These are phyloP conservation scores for Zoysia japonica DNA, from an alignment of 176 grass and related monocot species.

Conservation along the genomic window DNA sequence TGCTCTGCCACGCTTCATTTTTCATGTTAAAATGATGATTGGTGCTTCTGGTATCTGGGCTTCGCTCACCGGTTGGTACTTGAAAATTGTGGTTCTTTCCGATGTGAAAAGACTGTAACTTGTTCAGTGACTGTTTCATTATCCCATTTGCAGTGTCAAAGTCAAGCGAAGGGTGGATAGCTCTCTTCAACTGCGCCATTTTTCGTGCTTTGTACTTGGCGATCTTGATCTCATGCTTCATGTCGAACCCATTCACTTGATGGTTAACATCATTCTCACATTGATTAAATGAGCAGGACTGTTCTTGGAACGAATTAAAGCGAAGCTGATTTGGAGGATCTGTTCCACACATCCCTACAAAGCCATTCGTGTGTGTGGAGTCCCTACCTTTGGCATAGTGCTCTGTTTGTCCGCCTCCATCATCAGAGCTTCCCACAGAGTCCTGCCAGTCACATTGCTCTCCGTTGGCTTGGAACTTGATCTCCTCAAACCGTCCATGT, in stretches of 20 bases:
- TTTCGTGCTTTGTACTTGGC: constrained; percentile 52
- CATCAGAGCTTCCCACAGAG: constrained; percentile 36
- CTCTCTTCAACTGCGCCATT: constrained; percentile 47
- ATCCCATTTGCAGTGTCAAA: constrained; percentile 38
- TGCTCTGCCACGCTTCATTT: constrained; percentile 4
- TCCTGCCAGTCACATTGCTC: constrained; percentile 37
- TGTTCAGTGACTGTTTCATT: constrained; percentile 49
- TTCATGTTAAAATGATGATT: constrained; percentile 15
- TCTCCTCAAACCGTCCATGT: constrained; percentile 79
- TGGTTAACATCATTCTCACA: constrained; percentile 29
- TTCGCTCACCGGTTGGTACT: constrained; percentile 44
- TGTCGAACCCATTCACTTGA: constrained; percentile 30
- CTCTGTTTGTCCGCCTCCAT: constrained; percentile 40
- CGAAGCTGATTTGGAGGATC: constrained; percentile 36
- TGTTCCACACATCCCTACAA: constrained; percentile 35
- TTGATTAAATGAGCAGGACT: constrained; percentile 33
- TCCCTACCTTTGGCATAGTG: constrained; percentile 44
- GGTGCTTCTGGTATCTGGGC: constrained; percentile 13
- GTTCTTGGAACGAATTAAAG: constrained; percentile 56
- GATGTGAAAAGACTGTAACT: constrained; percentile 78
- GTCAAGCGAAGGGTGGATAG: constrained; percentile 60
- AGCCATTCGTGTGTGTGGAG: constrained; percentile 42
- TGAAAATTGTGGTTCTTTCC: constrained; percentile 75
- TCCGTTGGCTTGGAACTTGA: constrained; percentile 59
- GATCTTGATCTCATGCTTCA: constrained; percentile 57